These are phyloP conservation scores for Kwoniella pini DNA, from an alignment of 768 basidiomycete genomes.

Conservation along the genomic window DNA sequence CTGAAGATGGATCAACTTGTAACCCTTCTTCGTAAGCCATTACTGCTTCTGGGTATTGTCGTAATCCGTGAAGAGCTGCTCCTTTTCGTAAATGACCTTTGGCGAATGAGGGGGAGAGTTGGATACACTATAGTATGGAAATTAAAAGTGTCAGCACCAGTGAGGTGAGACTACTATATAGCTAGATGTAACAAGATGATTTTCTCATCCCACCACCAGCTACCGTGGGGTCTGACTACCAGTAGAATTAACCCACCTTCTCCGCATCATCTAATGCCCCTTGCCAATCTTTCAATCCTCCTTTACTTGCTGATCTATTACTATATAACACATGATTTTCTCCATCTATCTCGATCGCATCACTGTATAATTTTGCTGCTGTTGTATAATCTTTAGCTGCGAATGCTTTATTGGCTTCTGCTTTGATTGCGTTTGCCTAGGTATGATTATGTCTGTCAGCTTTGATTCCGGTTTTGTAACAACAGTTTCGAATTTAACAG, in stretches of 20 bases:
- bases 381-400: slow-evolving; percentile 86
- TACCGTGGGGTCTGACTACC: no score
- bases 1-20: slow-evolving; percentile 71
- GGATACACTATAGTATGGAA: slow-evolving; percentile 64
- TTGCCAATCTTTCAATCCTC: slow-evolving; percentile 76
- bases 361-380: slow-evolving; percentile 60
- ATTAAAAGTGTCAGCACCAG: neutral
- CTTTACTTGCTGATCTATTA: slow-evolving; percentile 85
- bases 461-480: neutral
- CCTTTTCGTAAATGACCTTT: slow-evolving; percentile 92
- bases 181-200: neutral
- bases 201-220: slow-evolving; percentile 3
- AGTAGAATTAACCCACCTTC: slow-evolving; percentile 73
- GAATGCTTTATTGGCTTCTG: slow-evolving; percentile 94
- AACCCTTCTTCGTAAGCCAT: slow-evolving; percentile 78
- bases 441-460: neutral
- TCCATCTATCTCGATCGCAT: slow-evolving; percentile 77
- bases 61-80: slow-evolving; percentile 83
- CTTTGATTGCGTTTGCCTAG: slow-evolving; percentile 71
- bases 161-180: neutral
- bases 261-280: slow-evolving; percentile 85
- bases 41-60: slow-evolving; percentile 78
- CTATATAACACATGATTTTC: slow-evolving; percentile 87
- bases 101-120: slow-evolving; percentile 75
- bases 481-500: neutral